Percentiles rank a stretch among this genome's conserved stretches.
These are phyloP conservation scores for Cyberlindnera euphorbiiphila DNA, from an alignment of 805 yeast species.

Conservation along the genomic window DNA sequence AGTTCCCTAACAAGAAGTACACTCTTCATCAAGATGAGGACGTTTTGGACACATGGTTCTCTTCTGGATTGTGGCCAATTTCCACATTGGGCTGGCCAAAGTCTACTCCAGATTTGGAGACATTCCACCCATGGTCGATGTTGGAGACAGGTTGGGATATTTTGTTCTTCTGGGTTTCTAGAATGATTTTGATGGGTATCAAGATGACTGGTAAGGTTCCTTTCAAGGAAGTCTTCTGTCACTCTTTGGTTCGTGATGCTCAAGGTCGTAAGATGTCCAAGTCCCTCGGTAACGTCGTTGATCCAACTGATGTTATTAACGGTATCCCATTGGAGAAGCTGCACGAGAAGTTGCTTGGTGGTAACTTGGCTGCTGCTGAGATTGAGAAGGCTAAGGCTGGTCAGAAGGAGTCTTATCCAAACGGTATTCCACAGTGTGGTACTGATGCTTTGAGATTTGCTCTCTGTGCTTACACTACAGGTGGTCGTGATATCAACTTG, in stretches of 20 bases:
- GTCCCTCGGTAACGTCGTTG: slow-evolving; percentile 93
- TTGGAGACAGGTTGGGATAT: slow-evolving; percentile 99
- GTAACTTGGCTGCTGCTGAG: slow-evolving; percentile 89
- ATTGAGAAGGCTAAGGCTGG: slow-evolving; percentile 83
- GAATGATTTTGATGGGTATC: slow-evolving; percentile 91
- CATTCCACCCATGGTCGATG: slow-evolving; percentile 87
- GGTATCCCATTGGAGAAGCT: slow-evolving; percentile 81
- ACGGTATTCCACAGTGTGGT: slow-evolving; percentile 99
- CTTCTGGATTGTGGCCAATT: slow-evolving; percentile 97
- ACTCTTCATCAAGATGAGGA: slow-evolving; percentile 91
- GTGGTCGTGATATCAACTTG: slow-evolving; percentile 96
- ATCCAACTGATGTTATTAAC: slow-evolving; percentile 88
- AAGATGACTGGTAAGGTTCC: slow-evolving; percentile 90
- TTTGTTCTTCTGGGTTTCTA: slow-evolving; percentile 96
- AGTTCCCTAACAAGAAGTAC: slow-evolving; percentile 66
- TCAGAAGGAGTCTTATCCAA: slow-evolving; percentile 86
- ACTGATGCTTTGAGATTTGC: slow-evolving; percentile 98
- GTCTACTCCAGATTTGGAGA: slow-evolving; percentile 64
- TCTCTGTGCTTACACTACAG: slow-evolving; percentile 95
- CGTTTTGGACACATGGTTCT: slow-evolving; percentile 98
- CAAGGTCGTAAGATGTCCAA: slow-evolving; percentile 99
- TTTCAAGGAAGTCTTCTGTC: slow-evolving; percentile 96
- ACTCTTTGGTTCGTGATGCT: slow-evolving; percentile 96
- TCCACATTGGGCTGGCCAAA: slow-evolving; percentile 97
- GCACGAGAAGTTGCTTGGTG: slow-evolving; percentile 70